These are phyloP conservation scores for Ceraceosorus guamensis DNA, from an alignment of 1,284 basidiomycete species.

Conservation along the genomic window DNA sequence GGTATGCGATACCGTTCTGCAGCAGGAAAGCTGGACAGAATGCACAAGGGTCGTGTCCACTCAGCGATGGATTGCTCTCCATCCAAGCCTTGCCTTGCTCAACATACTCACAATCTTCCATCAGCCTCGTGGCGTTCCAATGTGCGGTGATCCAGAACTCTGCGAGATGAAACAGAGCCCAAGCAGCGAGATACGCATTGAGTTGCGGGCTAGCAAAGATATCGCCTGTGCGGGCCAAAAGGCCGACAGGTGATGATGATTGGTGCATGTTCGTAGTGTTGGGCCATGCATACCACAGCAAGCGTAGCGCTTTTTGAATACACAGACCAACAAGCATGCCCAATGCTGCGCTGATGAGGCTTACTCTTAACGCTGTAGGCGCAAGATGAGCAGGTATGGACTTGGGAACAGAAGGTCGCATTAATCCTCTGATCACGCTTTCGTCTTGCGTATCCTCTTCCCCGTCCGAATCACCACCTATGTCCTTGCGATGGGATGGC, in stretches of 20 bases:
- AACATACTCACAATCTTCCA: constrained; percentile 67
- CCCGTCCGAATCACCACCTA: too few species aligned
- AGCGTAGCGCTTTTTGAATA: not conserved
- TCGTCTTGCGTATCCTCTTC: too few species aligned
- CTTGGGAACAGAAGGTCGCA: too few species aligned
- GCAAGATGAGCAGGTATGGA: constrained; percentile 3
- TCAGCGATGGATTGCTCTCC: not conserved
- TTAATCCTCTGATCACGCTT: too few species aligned
- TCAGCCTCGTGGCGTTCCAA: constrained; percentile 88
- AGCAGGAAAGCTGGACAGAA: constrained; percentile 73
- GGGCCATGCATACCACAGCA: not conserved
- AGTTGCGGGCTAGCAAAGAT: constrained; percentile 14
- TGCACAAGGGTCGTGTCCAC: not conserved
- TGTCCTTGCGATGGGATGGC: too few species aligned
- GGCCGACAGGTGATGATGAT: too few species aligned
- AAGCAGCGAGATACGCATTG: constrained; percentile 27
- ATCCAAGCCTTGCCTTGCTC: not conserved
- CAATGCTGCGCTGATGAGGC: not conserved
- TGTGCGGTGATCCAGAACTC: constrained; percentile 93
- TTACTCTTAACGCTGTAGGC: not conserved
- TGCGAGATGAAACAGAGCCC: constrained; percentile 70
- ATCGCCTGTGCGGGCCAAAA: not conserved
- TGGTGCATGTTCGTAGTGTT: not conserved
- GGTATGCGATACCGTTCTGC: constrained; percentile 80
- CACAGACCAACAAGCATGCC: not conserved